Evolutionary conservation across 2,329 filamentous ascomycete species (phyloP), one percentile per base, ranked within the genome.

Genomic region (Stachybotrys echinatus): DNA sequence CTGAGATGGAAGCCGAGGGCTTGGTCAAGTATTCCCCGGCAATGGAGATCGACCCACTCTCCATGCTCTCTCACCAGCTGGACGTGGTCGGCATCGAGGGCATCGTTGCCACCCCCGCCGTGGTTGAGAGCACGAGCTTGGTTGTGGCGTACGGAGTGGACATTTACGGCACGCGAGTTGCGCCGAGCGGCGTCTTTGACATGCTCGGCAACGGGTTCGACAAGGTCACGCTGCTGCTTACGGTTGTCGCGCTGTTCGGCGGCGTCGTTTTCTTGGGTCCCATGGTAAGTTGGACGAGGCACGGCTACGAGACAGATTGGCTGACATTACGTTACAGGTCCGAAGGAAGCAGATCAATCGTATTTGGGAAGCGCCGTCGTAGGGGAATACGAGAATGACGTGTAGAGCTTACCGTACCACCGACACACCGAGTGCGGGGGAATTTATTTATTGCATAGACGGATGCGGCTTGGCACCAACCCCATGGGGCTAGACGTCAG

Each of bases 191-290:
- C 59, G 81, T 88, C 17, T 99, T 99, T 67, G 94, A 99, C 71
- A 83, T 97, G 40, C 73, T 99, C 17, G 94, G 91, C 54, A 94
- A 91, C 70, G 89, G 89, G 3, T 99, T 99, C 69, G 94, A 92
- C 65, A 96, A 95, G 75, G 65, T 91, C 50, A 88, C 91, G 58
- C 81, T 99, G 63, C 68, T 96, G 37, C 76, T 81, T 17, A 99
- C 94, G 1, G 91, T 99, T 37, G 75, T 87, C 39, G 92, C 89
- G 18, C 75, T 97, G 58, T 81, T 81, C 43, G 77, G 81, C 38
- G 91, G 90, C 43, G 92, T 96, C 17, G 67, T 85, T 55, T 80
- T 89, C 50, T 74, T 97, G 62, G 85, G 85, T 48, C 94, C 94
- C 23, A 83, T 97, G 81, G 94, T 96, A 77, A 75, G 87, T 76